Conservation (phyloP, 1,139 yeast species). For the Sugiyamaella castrensis region DNA sequence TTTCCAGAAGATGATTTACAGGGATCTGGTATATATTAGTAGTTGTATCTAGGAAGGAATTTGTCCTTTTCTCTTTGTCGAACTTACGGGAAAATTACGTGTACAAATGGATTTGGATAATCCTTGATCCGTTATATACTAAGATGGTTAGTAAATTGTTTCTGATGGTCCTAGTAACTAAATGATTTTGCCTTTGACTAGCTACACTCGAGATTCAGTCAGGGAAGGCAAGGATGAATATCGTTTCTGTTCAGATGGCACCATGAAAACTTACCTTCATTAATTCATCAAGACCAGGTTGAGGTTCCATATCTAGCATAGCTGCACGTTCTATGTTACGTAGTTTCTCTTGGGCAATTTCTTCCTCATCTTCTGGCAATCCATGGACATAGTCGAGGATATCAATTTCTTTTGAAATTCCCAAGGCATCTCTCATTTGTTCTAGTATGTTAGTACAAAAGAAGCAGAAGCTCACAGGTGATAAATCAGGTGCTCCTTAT, state of each 20-base stretch:
- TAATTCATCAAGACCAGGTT: conserved; percentile 40
- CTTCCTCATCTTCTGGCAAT: conserved; percentile 42
- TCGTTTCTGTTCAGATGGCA: no score
- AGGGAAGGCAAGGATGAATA: neutral
- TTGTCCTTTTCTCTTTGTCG: no score
- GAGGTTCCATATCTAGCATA: conserved; percentile 57
- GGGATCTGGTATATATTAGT: conserved; percentile 36
- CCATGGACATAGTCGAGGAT: conserved; percentile 49
- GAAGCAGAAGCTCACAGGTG: neutral
- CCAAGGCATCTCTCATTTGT: conserved; percentile 57
- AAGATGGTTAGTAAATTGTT: neutral
- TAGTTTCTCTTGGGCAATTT: conserved; percentile 47
- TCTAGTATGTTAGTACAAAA: conserved; percentile 27
- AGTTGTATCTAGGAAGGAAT: neutral
- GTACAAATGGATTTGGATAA: conserved; percentile 57
- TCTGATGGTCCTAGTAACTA: no score
- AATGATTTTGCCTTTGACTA: no score
- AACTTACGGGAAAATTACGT: conserved; percentile 46
- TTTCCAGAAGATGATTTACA: conserved; percentile 47
- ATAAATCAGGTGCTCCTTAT: no score
- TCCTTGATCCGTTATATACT: conserved; percentile 35
- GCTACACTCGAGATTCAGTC: no score
- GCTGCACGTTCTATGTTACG: conserved; percentile 52
- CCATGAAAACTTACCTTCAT: conserved; percentile 30
- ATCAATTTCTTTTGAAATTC: conserved; percentile 48